Percentiles rank a stretch among this genome's conserved stretches.
Evolutionary conservation across 495 filamentous ascomycete species (phyloP).

Genomic region (Tuber aestivum): DNA sequence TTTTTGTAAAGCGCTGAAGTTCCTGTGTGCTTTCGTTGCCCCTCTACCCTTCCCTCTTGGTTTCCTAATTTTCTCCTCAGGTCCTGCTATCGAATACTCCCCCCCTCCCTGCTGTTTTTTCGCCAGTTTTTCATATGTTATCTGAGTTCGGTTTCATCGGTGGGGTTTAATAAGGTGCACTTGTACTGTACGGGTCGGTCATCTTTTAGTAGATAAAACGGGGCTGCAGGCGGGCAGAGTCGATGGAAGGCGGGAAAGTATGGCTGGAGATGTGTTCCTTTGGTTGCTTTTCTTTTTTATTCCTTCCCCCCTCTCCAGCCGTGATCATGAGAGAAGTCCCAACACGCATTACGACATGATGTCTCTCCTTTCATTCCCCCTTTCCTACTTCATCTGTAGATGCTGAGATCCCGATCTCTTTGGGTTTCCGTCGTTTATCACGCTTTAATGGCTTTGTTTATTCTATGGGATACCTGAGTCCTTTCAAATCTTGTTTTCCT

Average conservation of each 20-base stretch:
- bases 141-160: neutral
- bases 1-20: neutral
- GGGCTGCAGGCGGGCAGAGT: neutral
- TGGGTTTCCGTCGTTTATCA: neutral
- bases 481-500: neutral
- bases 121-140: neutral
- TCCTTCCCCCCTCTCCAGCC: neutral
- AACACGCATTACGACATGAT: neutral
- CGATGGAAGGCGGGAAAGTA: neutral
- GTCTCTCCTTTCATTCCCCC: neutral
- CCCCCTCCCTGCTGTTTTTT: neutral
- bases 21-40: neutral
- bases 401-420: neutral
- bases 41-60: neutral
- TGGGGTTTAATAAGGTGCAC: slow-evolving; percentile 3
- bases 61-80: neutral
- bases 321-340: slow-evolving; percentile 1
- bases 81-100: neutral
- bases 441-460: slow-evolving; percentile 6
- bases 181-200: neutral
- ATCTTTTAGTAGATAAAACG: neutral
- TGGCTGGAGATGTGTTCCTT: neutral
- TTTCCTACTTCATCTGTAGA: slow-evolving; percentile 1
- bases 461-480: slow-evolving; percentile 2
- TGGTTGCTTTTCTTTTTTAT: neutral